phyloP scores from a whole-genome alignment of 2,329 filamentous ascomycete genomes.

The Ilyonectria sp. region DNA sequence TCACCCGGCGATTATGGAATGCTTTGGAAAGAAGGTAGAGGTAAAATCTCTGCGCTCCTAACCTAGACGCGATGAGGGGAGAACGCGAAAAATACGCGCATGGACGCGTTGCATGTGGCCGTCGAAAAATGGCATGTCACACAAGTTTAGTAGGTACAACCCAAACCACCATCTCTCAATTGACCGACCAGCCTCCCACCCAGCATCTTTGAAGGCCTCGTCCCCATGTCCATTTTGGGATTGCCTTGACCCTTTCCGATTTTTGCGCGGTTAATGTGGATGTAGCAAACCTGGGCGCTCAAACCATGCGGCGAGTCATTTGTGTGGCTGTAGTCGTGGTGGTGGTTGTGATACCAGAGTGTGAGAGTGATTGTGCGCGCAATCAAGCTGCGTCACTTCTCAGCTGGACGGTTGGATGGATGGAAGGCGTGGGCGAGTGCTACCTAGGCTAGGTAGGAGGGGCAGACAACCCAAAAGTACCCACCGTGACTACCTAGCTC shows the following conservation, averaged over 20 bases:
- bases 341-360: background rate
- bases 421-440: background rate
- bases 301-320: background rate
- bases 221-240: background rate
- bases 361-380: background rate
- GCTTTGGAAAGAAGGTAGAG: background rate
- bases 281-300: background rate
- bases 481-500: conserved; percentile 13
- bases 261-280: background rate
- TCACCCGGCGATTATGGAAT: background rate
- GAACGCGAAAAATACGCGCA: conserved; percentile 34
- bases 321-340: background rate
- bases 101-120: conserved; percentile 27
- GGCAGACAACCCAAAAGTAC: conserved; percentile 11
- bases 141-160: background rate
- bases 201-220: background rate
- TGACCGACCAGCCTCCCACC: conserved; percentile 2
- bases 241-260: background rate
- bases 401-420: background rate
- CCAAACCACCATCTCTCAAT: background rate
- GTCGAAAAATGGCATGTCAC: conserved; percentile 15
- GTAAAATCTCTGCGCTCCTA: conserved; percentile 12
- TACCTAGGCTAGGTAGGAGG: background rate
- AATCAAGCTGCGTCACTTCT: background rate
- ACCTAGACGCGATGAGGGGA: conserved; percentile 15